Evolutionary conservation across 345 rosid genomes (phyloP), one percentile per base, ranked within the genome.

Genomic region (Capsella bursapastoris): DNA sequence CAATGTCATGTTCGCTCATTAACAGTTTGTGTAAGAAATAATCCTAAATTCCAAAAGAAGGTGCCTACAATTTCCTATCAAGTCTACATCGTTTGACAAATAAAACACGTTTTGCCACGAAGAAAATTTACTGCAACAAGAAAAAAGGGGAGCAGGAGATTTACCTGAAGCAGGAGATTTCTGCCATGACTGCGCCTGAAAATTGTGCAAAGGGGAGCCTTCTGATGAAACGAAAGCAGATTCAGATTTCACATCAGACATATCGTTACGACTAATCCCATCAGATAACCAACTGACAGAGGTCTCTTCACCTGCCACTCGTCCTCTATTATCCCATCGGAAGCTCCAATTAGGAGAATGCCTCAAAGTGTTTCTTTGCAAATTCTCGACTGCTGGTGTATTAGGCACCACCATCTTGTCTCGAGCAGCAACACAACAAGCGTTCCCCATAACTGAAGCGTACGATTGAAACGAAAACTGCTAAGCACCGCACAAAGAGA

Each of bases 391-490:
- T 63, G 85, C 82, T 6, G 92, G 69, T 77, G 78, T 85, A 86
- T 66, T 79, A 32, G 83, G 79, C 49, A 57, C 11, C 15, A 95
- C 93, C 70, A 79, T 86, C 80, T 86, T 92, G 66, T 95, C 99
- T 73, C 90, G 84, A 80, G 90, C 86, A 85, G 99, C 89, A 66
- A 95, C 90, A 83, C 97, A 95, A 65, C 98, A 95, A 78, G 91
- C 92, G 76, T 91, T 84, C 58, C 99, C 99, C 99, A 95, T 95
- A 64, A 51, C 83, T 73, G 25, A 68, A 74, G 61, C 0, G 52
- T 37, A 4, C 29, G 0, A 15, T 5, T n/a, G 28, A 10, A 66
- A 50, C 49, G 16, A 10, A 66, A 40, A 66, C 53, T 59, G 60
- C 47, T 3, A 48, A 38, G 58, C 66, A 57, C 71, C 50, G 3